These are phyloP conservation scores for Alternaria infectoria DNA, from an alignment of 2,329 filamentous ascomycete species.

Conservation along the genomic window DNA sequence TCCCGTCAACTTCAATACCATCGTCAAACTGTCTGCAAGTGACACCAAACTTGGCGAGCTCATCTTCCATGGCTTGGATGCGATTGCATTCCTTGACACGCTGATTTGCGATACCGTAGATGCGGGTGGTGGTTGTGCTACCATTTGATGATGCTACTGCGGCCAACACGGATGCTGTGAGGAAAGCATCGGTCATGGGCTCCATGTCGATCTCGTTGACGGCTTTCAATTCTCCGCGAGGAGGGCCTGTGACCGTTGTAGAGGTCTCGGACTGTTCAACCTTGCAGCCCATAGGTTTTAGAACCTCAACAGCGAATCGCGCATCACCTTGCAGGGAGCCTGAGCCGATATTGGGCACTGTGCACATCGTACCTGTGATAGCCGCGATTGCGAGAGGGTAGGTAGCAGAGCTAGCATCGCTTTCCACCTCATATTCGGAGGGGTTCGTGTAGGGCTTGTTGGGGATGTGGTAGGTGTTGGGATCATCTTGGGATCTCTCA, in stretches of 20 bases:
- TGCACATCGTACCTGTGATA: constrained; percentile 94
- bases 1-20: constrained; percentile 78
- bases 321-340: constrained; percentile 93
- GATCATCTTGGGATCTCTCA: constrained; percentile 74
- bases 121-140: constrained; percentile 71
- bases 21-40: constrained; percentile 87
- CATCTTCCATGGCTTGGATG: constrained; percentile 92
- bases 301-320: constrained; percentile 87
- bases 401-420: constrained; percentile 95
- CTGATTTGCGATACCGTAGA: constrained; percentile 95
- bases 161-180: constrained; percentile 91
- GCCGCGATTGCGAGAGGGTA: constrained; percentile 94
- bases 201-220: constrained; percentile 94
- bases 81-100: constrained; percentile 98
- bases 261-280: constrained; percentile 85
- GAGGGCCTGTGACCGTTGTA: constrained; percentile 92
- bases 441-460: constrained; percentile 84
- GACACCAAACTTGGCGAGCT: constrained; percentile 93
- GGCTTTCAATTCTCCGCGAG: constrained; percentile 72
- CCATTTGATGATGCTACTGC: constrained; percentile 80
- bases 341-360: constrained; percentile 93
- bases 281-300: constrained; percentile 90
- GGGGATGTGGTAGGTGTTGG: constrained; percentile 93
- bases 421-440: constrained; percentile 86
- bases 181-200: constrained; percentile 97